Evolutionary conservation across 2,329 filamentous ascomycete species (phyloP).

Genomic region (Colletotrichum sp.): DNA sequence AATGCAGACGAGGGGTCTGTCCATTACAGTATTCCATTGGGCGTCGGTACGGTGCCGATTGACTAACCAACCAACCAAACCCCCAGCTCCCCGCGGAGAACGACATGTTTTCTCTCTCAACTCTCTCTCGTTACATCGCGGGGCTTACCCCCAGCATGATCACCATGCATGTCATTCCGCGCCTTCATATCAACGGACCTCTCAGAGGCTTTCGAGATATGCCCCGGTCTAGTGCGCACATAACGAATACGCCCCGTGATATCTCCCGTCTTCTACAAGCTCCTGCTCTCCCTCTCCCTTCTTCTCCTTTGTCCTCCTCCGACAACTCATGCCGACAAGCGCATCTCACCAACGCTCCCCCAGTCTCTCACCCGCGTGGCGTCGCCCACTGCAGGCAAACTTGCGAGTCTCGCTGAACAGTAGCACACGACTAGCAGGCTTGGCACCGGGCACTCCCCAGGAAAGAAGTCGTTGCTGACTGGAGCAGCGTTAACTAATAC

Average conservation of each 20-base stretch:
- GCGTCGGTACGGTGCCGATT: neutral
- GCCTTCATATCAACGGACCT: neutral
- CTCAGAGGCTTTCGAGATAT: neutral
- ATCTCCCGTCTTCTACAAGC: neutral
- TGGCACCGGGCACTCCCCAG: neutral
- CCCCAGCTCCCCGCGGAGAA: neutral
- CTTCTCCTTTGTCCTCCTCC: neutral
- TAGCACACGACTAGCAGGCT: neutral
- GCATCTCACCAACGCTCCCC: neutral
- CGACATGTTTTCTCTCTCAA: neutral
- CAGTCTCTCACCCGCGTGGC: slow-evolving; percentile 2
- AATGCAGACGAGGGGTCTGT: neutral
- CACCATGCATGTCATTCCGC: neutral
- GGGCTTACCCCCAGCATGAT: neutral
- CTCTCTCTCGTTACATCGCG: slow-evolving; percentile 5
- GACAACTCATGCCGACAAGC: neutral
- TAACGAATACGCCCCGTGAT: neutral
- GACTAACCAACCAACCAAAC: neutral
- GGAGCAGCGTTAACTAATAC: neutral
- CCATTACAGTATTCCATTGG: neutral
- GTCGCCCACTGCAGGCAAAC: slow-evolving; percentile 8
- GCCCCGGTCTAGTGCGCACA: neutral
- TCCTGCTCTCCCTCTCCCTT: neutral
- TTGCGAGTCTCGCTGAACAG: neutral
- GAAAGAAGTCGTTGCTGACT: neutral